Evolutionary conservation across 768 basidiomycete genomes (phyloP).

Genomic region (Termitomyces sp.): DNA sequence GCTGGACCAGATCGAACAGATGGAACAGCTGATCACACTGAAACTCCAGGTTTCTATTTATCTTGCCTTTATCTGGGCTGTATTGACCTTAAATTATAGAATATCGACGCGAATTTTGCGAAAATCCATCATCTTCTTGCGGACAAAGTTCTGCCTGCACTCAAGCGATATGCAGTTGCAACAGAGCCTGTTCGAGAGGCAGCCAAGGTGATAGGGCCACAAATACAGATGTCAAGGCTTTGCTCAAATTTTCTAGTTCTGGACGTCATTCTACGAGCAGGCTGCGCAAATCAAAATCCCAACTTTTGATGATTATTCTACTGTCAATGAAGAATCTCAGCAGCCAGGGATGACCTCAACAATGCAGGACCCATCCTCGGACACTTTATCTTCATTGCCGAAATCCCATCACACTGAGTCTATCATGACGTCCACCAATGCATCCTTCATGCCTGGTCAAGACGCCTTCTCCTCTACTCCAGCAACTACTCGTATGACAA

Average conservation of each 20-base stretch:
- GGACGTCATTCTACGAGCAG: slow-evolving; percentile 94
- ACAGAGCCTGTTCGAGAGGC: slow-evolving; percentile 88
- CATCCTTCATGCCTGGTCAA: slow-evolving; percentile 69
- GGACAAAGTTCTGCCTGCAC: slow-evolving; percentile 75
- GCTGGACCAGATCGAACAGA: slow-evolving; percentile 86
- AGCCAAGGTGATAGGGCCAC: slow-evolving; percentile 61
- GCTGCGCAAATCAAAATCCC: slow-evolving; percentile 86
- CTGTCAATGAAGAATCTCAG: slow-evolving; percentile 44
- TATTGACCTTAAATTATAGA: slow-evolving; percentile 33
- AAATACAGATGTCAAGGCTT: background rate
- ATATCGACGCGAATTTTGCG: slow-evolving; percentile 91
- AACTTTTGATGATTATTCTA: slow-evolving; percentile 64
- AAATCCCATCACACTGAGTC: slow-evolving; percentile 26
- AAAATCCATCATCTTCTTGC: slow-evolving; percentile 83
- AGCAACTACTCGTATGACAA: slow-evolving; percentile 39
- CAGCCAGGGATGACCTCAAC: slow-evolving; percentile 28
- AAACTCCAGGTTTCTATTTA: slow-evolving; percentile 66
- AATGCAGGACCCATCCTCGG: slow-evolving; percentile 15
- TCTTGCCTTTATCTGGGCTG: background rate
- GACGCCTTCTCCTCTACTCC: slow-evolving; percentile 80
- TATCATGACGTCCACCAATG: slow-evolving; percentile 52
- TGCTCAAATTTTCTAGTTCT: slow-evolving; percentile 55
- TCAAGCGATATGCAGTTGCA: slow-evolving; percentile 84
- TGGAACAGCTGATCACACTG: slow-evolving; percentile 91
- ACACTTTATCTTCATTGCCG: slow-evolving; percentile 14